Base-by-base conservation (phyloP, 352 stramenopile genomes). In the Phytophthora palmivora region DNA sequence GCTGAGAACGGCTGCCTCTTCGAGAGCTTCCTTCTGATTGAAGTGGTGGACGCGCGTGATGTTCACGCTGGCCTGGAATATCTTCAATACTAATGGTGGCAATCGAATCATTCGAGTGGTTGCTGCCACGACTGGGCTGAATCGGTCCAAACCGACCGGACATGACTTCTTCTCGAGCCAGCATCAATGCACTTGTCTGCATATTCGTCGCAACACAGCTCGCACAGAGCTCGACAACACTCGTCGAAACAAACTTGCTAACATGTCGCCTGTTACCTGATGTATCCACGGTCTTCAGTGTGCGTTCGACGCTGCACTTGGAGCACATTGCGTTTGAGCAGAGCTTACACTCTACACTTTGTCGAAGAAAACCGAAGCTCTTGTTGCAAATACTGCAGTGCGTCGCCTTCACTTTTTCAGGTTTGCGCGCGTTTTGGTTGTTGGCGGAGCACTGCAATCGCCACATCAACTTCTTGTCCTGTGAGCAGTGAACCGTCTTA, bases 381-480 rank as follows among this genome's bases (percentile, higher is more conserved):
- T 82, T 81, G 26, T 36, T 65, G 67, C 78, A 87, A 41, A 84
- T 61, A 38, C 62, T 71, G 64, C 78, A 87, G 30, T 67, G 57
- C 8, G 60, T 53, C 8, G 65, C 44, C 46, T 61, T 68, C 0
- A 28, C 38, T 24, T 67, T 69, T 2, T 68, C 58, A 11, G 62
- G 47, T 39, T 56, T 51, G 14, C 46, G 34, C 54, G 69, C 60
- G 28, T 72, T 42, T 51, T 62, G 51, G 8, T 47, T 57, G 32
- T 63, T 50, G 6, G 42, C 26, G 16, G 66, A 52, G 51, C 65
- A 72, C 24, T 73, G 43, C n/a, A 87, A 49, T 28, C 65, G 62
- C 66, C 73, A 77, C 59, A 52, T 41, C 28, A 88, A 66, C 61
- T 88, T 88, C 63, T 85, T 88, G 67, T 79, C 72, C 47, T 84